Conservation (phyloP, 2,329 filamentous ascomycete species). For the Nemania sp. region DNA sequence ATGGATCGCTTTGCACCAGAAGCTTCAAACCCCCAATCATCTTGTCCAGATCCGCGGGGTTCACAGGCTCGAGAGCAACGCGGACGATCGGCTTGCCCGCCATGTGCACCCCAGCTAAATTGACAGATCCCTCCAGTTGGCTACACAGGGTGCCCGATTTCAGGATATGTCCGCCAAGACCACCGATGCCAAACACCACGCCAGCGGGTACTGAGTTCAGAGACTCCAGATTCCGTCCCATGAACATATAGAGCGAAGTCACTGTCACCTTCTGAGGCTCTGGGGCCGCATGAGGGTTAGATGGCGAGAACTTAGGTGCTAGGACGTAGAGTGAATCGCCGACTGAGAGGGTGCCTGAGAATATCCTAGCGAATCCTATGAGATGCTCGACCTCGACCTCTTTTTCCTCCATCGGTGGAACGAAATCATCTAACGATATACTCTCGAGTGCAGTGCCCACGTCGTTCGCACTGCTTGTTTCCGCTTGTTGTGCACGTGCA, state of each 20-base stretch:
- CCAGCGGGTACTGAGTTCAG: constrained; percentile 86
- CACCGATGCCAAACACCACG: constrained; percentile 92
- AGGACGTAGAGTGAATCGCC: constrained; percentile 91
- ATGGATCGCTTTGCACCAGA: constrained; percentile 92
- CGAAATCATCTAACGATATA: constrained; percentile 61
- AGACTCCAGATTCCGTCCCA: constrained; percentile 87
- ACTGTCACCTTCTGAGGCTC: constrained; percentile 82
- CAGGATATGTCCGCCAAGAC: constrained; percentile 88
- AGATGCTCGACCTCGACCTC: constrained; percentile 80
- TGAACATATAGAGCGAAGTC: constrained; percentile 88
- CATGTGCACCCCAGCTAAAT: constrained; percentile 82
- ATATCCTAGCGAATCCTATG: constrained; percentile 92
- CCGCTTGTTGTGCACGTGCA: constrained; percentile 72
- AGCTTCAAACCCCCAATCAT: constrained; percentile 89
- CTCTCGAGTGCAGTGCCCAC: constrained; percentile 65
- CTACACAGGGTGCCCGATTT: constrained; percentile 95
- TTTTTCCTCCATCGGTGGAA: constrained; percentile 55
- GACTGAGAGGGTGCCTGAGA: constrained; percentile 86
- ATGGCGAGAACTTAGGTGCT: constrained; percentile 89
- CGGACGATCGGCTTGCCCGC: constrained; percentile 89
- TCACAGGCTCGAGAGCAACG: constrained; percentile 90
- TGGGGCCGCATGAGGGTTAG: constrained; percentile 70
- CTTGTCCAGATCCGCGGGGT: constrained; percentile 88
- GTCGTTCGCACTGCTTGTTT: constrained; percentile 55
- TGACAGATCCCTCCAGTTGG: constrained; percentile 81